Conservation (phyloP, 2,329 filamentous ascomycete species). For the Ophiosphaerella korrae region DNA sequence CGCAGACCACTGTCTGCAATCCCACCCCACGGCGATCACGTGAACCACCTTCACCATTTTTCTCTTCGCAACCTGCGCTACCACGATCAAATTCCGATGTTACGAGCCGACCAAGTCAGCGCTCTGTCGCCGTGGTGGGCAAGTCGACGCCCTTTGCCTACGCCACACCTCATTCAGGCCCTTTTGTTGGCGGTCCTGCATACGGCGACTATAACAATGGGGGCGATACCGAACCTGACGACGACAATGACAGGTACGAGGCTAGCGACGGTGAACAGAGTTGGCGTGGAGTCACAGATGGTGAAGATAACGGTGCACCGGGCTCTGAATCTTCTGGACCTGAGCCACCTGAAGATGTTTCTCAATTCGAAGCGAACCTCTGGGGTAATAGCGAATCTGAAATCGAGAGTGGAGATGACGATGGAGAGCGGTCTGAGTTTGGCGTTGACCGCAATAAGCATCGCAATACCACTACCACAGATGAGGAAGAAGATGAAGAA, state of each 20-base stretch:
- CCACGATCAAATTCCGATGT: constrained; percentile 39
- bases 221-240: constrained; percentile 43
- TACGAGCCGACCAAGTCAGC: constrained; percentile 52
- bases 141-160: constrained; percentile 68
- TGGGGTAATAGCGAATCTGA: constrained; percentile 42
- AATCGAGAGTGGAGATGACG: constrained; percentile 29
- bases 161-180: constrained; percentile 70
- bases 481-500: constrained; percentile 20
- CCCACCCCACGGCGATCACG: constrained; percentile 51
- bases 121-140: constrained; percentile 33
- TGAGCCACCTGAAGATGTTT: constrained; percentile 17
- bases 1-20: constrained; percentile 36
- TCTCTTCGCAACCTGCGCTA: constrained; percentile 36
- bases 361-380: constrained; percentile 39
- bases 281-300: constrained; percentile 35
- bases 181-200: constrained; percentile 35
- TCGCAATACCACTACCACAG: constrained; percentile 1
- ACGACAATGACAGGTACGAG: constrained; percentile 39
- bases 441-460: constrained; percentile 8
- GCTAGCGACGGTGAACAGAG: constrained; percentile 37
- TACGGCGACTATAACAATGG: constrained; percentile 31
- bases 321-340: constrained; percentile 18
- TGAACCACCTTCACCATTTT: constrained; percentile 52
- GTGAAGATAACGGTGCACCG: constrained; percentile 33
- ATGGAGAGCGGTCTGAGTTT: constrained; percentile 5